These are phyloP conservation scores for Trametes meyenii DNA, from an alignment of 768 basidiomycete genomes.

Conservation along the genomic window DNA sequence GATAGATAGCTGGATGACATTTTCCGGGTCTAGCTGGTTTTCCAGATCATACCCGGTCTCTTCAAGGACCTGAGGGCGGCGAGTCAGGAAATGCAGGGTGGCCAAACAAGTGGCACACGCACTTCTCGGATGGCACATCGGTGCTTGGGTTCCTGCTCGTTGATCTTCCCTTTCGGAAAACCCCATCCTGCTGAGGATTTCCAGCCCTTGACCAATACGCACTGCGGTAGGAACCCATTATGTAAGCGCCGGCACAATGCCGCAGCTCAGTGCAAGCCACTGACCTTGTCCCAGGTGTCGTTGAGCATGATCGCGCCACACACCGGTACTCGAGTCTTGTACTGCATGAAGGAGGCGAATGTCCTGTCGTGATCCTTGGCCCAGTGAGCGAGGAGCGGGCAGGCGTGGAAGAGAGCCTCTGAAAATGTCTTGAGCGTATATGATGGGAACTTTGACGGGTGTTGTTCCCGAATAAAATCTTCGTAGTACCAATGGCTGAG, in stretches of 20 bases:
- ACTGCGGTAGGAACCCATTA: slow-evolving; percentile 49
- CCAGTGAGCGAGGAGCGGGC: slow-evolving; percentile 82
- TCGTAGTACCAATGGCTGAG: slow-evolving; percentile 99
- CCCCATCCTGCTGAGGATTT: slow-evolving; percentile 97
- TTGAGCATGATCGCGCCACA: slow-evolving; percentile 98
- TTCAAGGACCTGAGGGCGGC: slow-evolving; percentile 76
- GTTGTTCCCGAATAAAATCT: slow-evolving; percentile 94
- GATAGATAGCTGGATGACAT: slow-evolving; percentile 84
- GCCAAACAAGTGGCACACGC: slow-evolving; percentile 26
- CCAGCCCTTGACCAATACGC: slow-evolving; percentile 98
- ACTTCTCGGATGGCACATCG: slow-evolving; percentile 94
- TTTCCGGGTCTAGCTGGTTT: slow-evolving; percentile 61
- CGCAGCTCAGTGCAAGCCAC: slow-evolving; percentile 13
- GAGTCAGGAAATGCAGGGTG: slow-evolving; percentile 14
- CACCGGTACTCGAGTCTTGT: slow-evolving; percentile 96
- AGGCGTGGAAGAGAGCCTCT: slow-evolving; percentile 83
- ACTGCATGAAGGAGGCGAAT: slow-evolving; percentile 90
- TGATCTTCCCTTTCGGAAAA: slow-evolving; percentile 99
- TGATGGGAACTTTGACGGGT: slow-evolving; percentile 77
- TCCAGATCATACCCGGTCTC: slow-evolving; percentile 94
- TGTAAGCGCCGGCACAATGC: slow-evolving; percentile 16
- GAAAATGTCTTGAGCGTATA: slow-evolving; percentile 92
- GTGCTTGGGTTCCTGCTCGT: slow-evolving; percentile 83
- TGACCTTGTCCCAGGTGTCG: slow-evolving; percentile 88
- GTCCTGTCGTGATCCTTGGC: slow-evolving; percentile 83